Base-by-base conservation (phyloP, 2,329 filamentous ascomycete species). In the Nemania serpens region DNA sequence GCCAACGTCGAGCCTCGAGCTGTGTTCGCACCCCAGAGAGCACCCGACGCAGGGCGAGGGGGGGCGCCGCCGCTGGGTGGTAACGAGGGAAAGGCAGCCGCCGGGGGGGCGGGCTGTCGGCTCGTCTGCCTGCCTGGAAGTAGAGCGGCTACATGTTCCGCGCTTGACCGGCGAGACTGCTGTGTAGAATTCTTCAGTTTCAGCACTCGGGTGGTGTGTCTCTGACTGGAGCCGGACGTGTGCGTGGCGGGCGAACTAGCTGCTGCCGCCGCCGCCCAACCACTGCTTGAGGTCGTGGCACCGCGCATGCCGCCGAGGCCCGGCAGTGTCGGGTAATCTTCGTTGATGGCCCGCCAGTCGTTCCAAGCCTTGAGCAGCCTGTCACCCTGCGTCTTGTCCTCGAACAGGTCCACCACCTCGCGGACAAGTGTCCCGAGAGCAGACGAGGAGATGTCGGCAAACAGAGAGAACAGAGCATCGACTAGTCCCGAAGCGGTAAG, bases 271-370 rank as follows among this genome's bases (percentile, higher is more conserved):
- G 73, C 79, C 65, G 75, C 87, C 87, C 89, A 86, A 60, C 84
- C 84, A 58, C 79, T 83, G 10, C 77, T 83, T 9, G 81, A 77
- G 0, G 83, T 83, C 0, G 84, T 83, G 3, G 80, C 82, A 25
- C 88, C 87, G 39, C 88, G 82, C 76, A 89, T 85, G 52, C 89
- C 89, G 56, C 85, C 84, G 0, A 91, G 83, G 0, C 90, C 89
- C 1, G 94, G 93, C 0, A 98, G 80, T 1, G 91, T 91, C 0
- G 94, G 94, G 68, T 97, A 98, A 74, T 97, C 93, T 75, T 97
- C 93, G 67, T 96, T 96, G 77, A 96, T 95, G 39, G 93, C 93
- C 48, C 91, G 91, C 91, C 94, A 97, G 76, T 97, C 91, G 68
- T 92, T 91, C 93, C 94, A 97, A 1, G 93, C 91, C 69, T 89